Evolutionary conservation across 345 rosid species (phyloP).

Genomic region (Arabis alpina): DNA sequence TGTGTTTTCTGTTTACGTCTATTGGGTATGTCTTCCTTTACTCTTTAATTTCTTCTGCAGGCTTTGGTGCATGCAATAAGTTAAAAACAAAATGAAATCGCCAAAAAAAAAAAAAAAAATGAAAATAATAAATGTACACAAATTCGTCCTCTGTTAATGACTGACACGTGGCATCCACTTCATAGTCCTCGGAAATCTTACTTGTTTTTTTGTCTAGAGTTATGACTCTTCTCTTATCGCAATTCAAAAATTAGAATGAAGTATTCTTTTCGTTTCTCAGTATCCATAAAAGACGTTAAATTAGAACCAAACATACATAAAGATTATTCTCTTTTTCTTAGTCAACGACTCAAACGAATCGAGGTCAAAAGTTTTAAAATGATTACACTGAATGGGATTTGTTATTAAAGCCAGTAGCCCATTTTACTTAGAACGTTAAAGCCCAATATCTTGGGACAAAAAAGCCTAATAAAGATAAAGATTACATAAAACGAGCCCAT

Average conservation of each 20-base stretch:
- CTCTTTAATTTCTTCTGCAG: constrained; percentile 18
- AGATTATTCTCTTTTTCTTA: not conserved
- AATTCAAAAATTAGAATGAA: not conserved
- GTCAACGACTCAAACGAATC: not conserved
- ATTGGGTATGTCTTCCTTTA: not conserved
- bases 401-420: not conserved
- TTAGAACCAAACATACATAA: not conserved
- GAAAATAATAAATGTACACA: not conserved
- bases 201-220: not conserved
- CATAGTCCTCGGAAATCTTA: not conserved
- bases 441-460: not conserved
- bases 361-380: not conserved
- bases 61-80: constrained; percentile 14
- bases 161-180: constrained; percentile 24
- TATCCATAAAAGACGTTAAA: not conserved
- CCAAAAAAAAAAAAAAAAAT: not conserved
- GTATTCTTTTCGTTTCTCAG: not conserved
- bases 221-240: not conserved
- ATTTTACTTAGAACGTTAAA: not conserved
- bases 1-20: not conserved
- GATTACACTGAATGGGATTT: not conserved
- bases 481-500: not conserved
- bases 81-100: constrained; percentile 4
- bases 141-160: not conserved
- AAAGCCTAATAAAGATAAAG: not conserved